Conservation (phyloP, 345 rosid species). For the Syzygium aromaticum region DNA sequence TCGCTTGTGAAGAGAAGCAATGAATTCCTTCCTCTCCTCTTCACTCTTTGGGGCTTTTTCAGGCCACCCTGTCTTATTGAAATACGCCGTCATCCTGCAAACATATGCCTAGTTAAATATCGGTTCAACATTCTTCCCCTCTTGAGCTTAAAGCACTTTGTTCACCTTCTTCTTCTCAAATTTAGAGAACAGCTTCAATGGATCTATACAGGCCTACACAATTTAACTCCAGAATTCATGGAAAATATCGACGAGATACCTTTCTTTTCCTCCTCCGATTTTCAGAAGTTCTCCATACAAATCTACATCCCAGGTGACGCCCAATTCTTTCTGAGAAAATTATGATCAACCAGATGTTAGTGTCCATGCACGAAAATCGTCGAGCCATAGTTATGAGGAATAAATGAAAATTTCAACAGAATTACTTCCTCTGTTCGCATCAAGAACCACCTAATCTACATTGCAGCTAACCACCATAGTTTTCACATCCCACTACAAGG, state of each 20-base stretch:
- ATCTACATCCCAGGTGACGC: conserved; percentile 88
- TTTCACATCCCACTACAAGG: neutral
- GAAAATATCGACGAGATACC: conserved; percentile 21
- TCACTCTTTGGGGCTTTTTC: conserved; percentile 84
- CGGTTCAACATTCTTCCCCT: neutral
- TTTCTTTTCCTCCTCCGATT: conserved; percentile 96
- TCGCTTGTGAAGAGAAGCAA: conserved; percentile 82
- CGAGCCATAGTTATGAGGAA: neutral
- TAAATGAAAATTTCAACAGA: neutral
- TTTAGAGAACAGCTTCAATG: neutral
- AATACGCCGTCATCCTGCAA: conserved; percentile 89
- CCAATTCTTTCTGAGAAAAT: conserved; percentile 56
- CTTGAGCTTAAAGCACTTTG: neutral
- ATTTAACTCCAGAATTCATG: neutral
- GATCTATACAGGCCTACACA: neutral
- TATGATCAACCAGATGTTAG: neutral
- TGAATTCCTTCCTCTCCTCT: conserved; percentile 76
- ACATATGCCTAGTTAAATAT: neutral
- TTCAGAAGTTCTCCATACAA: conserved; percentile 87
- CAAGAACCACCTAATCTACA: neutral
- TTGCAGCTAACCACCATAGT: neutral
- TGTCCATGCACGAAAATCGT: neutral
- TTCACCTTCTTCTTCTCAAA: neutral
- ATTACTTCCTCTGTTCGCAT: neutral
- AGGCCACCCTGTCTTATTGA: conserved; percentile 84